Conservation (phyloP, 352 stramenopile genomes). For the Thraustotheca clavata region DNA sequence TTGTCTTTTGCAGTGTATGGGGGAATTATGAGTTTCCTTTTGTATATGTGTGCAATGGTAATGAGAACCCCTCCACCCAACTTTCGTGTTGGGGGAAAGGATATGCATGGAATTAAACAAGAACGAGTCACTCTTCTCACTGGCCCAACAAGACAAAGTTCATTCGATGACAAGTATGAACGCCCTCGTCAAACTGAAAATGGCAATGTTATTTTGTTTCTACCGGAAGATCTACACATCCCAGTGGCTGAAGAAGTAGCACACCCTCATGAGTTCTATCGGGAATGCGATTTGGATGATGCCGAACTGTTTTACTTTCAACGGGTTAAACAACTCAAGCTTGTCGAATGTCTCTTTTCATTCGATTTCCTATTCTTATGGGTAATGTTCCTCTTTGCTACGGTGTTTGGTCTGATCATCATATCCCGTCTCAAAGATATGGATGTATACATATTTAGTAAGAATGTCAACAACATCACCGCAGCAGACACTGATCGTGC, state of each 20-base stretch:
- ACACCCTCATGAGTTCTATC: not conserved
- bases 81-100: not conserved
- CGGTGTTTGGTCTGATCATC: constrained; percentile 18
- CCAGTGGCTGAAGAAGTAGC: constrained; percentile 33
- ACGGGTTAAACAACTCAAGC: not conserved
- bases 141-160: constrained; percentile 19
- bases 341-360: not conserved
- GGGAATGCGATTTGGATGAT: not conserved
- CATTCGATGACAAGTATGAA: not conserved
- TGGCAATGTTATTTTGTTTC: not conserved
- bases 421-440: not conserved
- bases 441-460: not conserved
- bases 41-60: constrained; percentile 5
- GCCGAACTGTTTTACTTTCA: constrained; percentile 3
- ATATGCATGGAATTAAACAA: not conserved
- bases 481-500: not conserved
- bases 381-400: constrained; percentile 15
- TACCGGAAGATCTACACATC: constrained; percentile 22
- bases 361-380: constrained; percentile 14
- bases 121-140: not conserved
- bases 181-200: not conserved
- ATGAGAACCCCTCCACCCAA: not conserved
- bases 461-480: not conserved
- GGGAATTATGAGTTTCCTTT: not conserved
- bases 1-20: constrained; percentile 31